phyloP scores from a whole-genome alignment of 306 rosid species.

The Phaseolus lunatus region DNA sequence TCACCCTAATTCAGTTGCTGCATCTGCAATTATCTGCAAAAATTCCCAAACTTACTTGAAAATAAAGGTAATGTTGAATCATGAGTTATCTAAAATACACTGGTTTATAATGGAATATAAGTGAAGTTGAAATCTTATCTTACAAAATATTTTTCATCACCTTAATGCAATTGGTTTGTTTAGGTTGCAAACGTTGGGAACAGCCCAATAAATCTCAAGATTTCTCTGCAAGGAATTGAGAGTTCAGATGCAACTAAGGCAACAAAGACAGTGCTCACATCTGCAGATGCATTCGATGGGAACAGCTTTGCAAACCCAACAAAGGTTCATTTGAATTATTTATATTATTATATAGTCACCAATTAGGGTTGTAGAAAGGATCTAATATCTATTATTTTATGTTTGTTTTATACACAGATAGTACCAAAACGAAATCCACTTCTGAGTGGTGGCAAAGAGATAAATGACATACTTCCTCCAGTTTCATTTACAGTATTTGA shows the following conservation, averaged over 20 bases:
- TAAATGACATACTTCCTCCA: conserved; percentile 53
- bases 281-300: conserved; percentile 63
- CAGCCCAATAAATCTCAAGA: conserved; percentile 48
- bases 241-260: conserved; percentile 44
- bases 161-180: conserved; percentile 7
- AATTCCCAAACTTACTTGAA: conserved; percentile 51
- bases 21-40: conserved; percentile 72
- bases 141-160: no score
- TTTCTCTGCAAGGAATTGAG: conserved; percentile 51
- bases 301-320: conserved; percentile 67
- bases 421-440: conserved; percentile 48
- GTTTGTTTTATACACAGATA: conserved; percentile 51
- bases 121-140: no score
- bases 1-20: conserved; percentile 50
- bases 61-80: conserved; percentile 83
- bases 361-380: background rate
- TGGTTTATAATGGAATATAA: no score
- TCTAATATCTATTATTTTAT: background rate
- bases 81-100: no score
- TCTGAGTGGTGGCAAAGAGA: conserved; percentile 41
- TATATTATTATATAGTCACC: background rate
- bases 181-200: conserved; percentile 74
- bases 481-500: conserved; percentile 72
- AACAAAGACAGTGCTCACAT: conserved; percentile 65
- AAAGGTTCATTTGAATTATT: conserved; percentile 54